phyloP scores from a whole-genome alignment of 1,139 yeast species.

The Pichia kudriavzevii region DNA sequence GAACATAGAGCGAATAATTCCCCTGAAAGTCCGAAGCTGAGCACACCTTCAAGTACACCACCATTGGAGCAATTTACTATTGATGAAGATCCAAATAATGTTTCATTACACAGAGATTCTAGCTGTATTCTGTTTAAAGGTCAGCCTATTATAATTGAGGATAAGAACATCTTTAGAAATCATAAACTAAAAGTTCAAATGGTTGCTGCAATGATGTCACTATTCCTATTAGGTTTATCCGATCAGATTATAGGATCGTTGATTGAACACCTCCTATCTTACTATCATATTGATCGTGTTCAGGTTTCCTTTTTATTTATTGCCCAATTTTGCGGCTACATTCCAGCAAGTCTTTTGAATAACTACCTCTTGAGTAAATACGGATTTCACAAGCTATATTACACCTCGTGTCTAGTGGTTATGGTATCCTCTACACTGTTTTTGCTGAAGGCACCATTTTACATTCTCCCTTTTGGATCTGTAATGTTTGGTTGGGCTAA shows the following conservation, averaged over 20 bases:
- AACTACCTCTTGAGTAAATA: slow-evolving; percentile 20
- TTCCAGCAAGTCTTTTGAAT: slow-evolving; percentile 29
- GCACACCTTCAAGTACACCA: no score
- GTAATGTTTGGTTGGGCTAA: slow-evolving; percentile 48
- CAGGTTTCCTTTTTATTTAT: slow-evolving; percentile 28
- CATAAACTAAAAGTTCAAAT: slow-evolving; percentile 37
- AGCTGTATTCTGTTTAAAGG: slow-evolving; percentile 17
- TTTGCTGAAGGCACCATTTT: slow-evolving; percentile 32
- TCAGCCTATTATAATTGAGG: slow-evolving; percentile 27
- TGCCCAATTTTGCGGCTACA: slow-evolving; percentile 31
- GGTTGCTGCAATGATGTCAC: slow-evolving; percentile 31
- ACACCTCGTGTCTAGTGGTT: slow-evolving; percentile 16
- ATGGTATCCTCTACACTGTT: slow-evolving; percentile 18
- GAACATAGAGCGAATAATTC: no score
- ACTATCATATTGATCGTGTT: slow-evolving; percentile 40
- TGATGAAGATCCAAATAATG: slow-evolving; percentile 2
- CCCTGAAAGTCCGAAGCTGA: no score
- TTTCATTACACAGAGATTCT: no score
- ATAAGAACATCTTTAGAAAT: slow-evolving; percentile 29
- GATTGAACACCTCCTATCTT: slow-evolving; percentile 40
- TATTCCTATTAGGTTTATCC: slow-evolving; percentile 43
- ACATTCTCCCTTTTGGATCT: slow-evolving; percentile 32
- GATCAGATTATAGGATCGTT: slow-evolving; percentile 55
- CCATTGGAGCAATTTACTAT: slow-evolving; percentile 3
- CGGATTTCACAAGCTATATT: slow-evolving; percentile 27